Percentiles rank a stretch among this genome's conserved stretches.
phyloP scores from a whole-genome alignment of 129 eudicot species.

The Chrysanthemum makinoi region DNA sequence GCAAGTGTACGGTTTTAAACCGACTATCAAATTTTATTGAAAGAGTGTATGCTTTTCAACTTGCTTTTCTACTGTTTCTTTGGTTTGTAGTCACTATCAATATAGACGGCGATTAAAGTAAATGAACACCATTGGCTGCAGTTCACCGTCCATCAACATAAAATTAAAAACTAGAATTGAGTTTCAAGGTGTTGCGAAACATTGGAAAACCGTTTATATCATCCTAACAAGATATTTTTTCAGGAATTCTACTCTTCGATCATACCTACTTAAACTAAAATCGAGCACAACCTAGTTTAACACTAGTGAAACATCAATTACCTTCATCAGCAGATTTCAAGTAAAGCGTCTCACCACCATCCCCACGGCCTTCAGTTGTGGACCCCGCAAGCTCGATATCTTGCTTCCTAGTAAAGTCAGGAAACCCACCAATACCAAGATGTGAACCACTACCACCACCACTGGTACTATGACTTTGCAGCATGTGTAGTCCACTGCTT shows the following conservation, averaged over 20 bases:
- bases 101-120: not conserved
- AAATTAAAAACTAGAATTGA: not conserved
- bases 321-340: slow-evolving; percentile 59
- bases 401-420: slow-evolving; percentile 54
- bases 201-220: slow-evolving; percentile 31
- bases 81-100: not conserved
- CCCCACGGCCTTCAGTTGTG: slow-evolving; percentile 41
- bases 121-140: not conserved
- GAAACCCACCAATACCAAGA: slow-evolving; percentile 47
- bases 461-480: slow-evolving; percentile 45
- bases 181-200: slow-evolving; percentile 19
- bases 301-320: slow-evolving; percentile 29
- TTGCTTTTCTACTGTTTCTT: not conserved
- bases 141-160: slow-evolving; percentile 24
- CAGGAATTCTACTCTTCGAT: slow-evolving; percentile 15
- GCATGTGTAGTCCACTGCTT: slow-evolving; percentile 53
- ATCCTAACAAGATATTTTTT: slow-evolving; percentile 26
- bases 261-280: slow-evolving; percentile 25
- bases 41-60: not conserved
- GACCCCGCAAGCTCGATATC: slow-evolving; percentile 36
- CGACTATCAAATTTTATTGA: not conserved
- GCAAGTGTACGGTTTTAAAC: not conserved
- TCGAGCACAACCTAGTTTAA: not conserved
- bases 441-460: slow-evolving; percentile 34
- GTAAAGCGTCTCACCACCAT: slow-evolving; percentile 58